Evolutionary conservation across 768 basidiomycete genomes (phyloP), one percentile per base, ranked within the genome.

Genomic region (Daedalea quercina): DNA sequence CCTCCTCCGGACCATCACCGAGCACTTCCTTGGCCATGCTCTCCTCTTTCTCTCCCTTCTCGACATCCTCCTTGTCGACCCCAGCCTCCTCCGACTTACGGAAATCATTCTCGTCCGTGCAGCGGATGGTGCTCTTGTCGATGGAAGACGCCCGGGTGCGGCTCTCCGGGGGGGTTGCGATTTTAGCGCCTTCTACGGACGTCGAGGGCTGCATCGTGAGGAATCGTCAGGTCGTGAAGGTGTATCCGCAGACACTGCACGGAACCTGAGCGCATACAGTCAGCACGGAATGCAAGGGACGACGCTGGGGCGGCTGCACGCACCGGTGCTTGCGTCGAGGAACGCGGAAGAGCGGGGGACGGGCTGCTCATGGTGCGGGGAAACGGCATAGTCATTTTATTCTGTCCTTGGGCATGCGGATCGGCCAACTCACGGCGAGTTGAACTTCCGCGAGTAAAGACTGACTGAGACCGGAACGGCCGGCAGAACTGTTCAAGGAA

Each of bases 31-130:
- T 40, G 15, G 37, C 37, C 13, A 6, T 40, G 37, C 19, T 15
- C 3, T 57, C 44, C 35, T 44, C 52, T 17, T 54, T 52, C 34
- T 31, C 28, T 11, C 56, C 49, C 34, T 44, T 25, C 26, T 55
- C 56, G 56, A 37, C 28, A 13, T 48, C 47, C 26, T 23, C 47
- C 31, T 48, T 48, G 28, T 48, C 48, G 24, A 28, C 13, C 3
- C 19, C 46, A 6, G 22, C 20, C 12, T 40, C 48, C 9, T 26
- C 48, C 34, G 48, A 6, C 22, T 49, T 40, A 11, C 34, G 33
- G 8, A 9, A 22, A 12, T 20, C 25, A 20, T 37, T 19, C 20
- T 40, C 48, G 34, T 49, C 48, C 15, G 35, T 20, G n/a, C 33
- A 33, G 19, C 35, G 48, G n/a, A 49, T 24, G 19, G 48, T 49